Evolutionary conservation across 139 green algal species (phyloP).

Genomic region (Chlorella sp.): DNA sequence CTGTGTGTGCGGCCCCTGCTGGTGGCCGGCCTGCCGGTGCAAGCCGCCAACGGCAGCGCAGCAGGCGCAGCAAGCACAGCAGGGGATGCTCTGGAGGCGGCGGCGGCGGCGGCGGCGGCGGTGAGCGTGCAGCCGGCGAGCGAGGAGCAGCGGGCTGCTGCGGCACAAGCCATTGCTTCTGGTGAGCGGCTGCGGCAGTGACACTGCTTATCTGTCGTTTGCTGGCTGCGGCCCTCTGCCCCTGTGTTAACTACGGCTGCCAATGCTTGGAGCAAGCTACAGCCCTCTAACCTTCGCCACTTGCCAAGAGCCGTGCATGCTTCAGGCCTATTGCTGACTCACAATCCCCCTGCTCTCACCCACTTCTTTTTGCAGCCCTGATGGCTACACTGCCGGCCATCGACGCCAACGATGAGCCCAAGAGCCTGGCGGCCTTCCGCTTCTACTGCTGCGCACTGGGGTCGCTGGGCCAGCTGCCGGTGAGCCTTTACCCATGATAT

Average conservation of each 20-base stretch:
- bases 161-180: conserved; percentile 3
- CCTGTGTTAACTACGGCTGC: no score
- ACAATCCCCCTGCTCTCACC: no score
- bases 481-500: no score
- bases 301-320: no score
- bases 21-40: conserved; percentile 58
- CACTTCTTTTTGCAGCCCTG: neutral
- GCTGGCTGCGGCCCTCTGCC: neutral
- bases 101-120: neutral
- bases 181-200: neutral
- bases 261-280: no score
- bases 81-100: neutral
- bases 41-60: neutral
- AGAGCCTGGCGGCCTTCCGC: conserved; percentile 84
- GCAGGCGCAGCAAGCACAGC: neutral
- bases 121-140: neutral
- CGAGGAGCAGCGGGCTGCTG: conserved; percentile 40
- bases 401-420: conserved; percentile 93
- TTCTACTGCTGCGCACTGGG: conserved; percentile 78
- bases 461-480: conserved; percentile 44
- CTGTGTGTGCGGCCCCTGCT: conserved; percentile 85
- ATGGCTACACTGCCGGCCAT: conserved; percentile 89
- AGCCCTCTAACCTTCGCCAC: no score
- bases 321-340: no score
- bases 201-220: no score